Base-by-base conservation (phyloP, 441 rosid genomes). In the Pelargonium myrrhifolium region DNA sequence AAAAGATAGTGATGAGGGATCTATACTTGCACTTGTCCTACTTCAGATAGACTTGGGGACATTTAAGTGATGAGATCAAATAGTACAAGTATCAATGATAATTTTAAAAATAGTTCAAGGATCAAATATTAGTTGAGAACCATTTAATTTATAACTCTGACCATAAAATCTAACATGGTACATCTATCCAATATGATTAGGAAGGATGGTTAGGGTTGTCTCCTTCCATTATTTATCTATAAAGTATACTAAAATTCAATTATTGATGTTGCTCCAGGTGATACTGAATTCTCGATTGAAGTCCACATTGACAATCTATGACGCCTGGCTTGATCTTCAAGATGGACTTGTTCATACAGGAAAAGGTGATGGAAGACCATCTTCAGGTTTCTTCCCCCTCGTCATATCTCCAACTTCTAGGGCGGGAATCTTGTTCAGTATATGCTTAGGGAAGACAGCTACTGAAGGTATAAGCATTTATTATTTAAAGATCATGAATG, bases 251-350 rank as follows among this genome's bases (percentile, higher is more conserved):
- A 59, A 64, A 55, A 24, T 66, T 51, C 39, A 11, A 56, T 49
- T 59, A 31, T 65, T 59, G 65, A 39, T 61, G 62, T 70, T 59
- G 55, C 67, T 74, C 64, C 87, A 95, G 99, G 95, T 95, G 76
- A 90, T 83, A 73, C 81, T 92, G 56, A 97, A 92, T 75, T 95
- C 97, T 15, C 93, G 89, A 79, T 90, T 95, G 76, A 95, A 92
- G 79, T 97, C 99, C 75, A 79, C 86, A 59, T 79, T 90, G 80
- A 87, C 88, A 43, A 81, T 95, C 65, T 76, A 78, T 68, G 98
- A 95, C 83, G 89, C 96, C 69, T 90, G 97, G 92, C 95, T 95
- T 76, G 95, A 92, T 72, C 97, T 90, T 77, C 95, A 92, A 89
- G 92, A 82, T 78, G 99, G 97, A 68, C 90, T 95, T 81, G 75